Base-by-base conservation (phyloP, 2,329 filamentous ascomycete species). In the Aureobasidium lini region DNA sequence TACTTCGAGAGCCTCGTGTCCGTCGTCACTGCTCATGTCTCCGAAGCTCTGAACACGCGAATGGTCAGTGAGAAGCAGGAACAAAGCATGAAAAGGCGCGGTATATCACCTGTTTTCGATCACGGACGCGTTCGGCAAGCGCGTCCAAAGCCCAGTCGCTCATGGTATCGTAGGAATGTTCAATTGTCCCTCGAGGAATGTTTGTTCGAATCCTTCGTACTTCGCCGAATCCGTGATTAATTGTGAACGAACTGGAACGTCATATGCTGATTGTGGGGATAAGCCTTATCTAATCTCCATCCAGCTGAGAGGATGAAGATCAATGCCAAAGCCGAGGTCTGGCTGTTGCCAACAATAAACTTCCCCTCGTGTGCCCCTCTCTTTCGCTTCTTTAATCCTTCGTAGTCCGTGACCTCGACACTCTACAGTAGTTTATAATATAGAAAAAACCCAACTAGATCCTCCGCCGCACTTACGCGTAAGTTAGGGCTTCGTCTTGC, bases 1-100 rank as follows among this genome's bases (percentile, higher is more conserved):
- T 64, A 77, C 76, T 67, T 78, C 75, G 50, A 77, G 69, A 31
- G 74, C 66, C 48, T 73, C 66, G 40, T 73, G 70, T 32, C 66
- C 65, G 52, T 77, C 75, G 43, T 74, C 70, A 64, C 72, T 73
- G 31, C 50, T 43, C 31, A 49, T 58, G 10, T 63, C 60, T 16
- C 40, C 60, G n/a, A 44, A 29, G 54, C 62, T 62, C 39, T 31
- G 32, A 48, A 43, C 29, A 28, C 29, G 13, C 42, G 52, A 15
- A 11, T 43, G 42, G 32, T 57, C 42, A 46, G 42, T 6, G 31
- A 31, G 11, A 42, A 28, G 28, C 9, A 31, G 23, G 28, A 32
- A 42, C 49, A 53, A 53, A 32, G 49, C 8, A 28, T 32, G 40
- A 31, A 56, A 40, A 23, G 23, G 23, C 23, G 23, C 53, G 15